Evolutionary conservation across 2,329 filamentous ascomycete species (phyloP), one percentile per base, ranked within the genome.

Genomic region (Magnaporthales sp.): DNA sequence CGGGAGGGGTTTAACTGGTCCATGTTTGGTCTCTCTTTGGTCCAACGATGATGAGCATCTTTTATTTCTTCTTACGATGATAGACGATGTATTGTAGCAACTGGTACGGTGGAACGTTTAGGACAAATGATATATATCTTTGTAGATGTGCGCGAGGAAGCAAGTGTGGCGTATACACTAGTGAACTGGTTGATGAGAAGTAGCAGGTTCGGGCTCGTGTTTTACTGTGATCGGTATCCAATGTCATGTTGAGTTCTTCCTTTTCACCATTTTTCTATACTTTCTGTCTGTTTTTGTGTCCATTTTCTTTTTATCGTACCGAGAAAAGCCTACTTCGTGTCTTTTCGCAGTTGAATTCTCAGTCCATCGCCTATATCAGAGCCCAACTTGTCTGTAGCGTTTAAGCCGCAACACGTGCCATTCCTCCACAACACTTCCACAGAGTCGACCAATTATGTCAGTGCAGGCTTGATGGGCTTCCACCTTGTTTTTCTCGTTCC

Each of bases 11-110:
- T 60, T 60, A 10, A 27, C 26, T 60, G 54, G 24, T 60, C 24
- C 54, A 22, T 26, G 24, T 60, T 51, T 60, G 22, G 13, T 60
- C 6, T 60, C 13, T 19, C 3, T 13, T 26, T 24, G 24, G 24
- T 24, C 56, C 24, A 27, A 60, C 56, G 26, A 60, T 60, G 13
- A 60, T 13, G 56, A 60, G 22, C 56, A 29, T 24, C 26, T 6
- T 60, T 60, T 26, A 5, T 60, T 60, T 58, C 24, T 26, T 27
- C 56, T 60, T 60, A 60, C 56, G 56, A 60, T 60, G 56, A 27
- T 60, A 60, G 56, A 60, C 56, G 56, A 60, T 60, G 56, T 60
- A 60, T 60, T 26, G 56, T 60, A 60, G 56, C 13, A 60, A 27
- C 15, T 60, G 56, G 24, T 24, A 27, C 56, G 24, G 22, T 24